A percentile compares a stretch with the other conserved stretches of the same genome.
phyloP scores from a whole-genome alignment of 345 rosid genomes.

The Populus deltoides region DNA sequence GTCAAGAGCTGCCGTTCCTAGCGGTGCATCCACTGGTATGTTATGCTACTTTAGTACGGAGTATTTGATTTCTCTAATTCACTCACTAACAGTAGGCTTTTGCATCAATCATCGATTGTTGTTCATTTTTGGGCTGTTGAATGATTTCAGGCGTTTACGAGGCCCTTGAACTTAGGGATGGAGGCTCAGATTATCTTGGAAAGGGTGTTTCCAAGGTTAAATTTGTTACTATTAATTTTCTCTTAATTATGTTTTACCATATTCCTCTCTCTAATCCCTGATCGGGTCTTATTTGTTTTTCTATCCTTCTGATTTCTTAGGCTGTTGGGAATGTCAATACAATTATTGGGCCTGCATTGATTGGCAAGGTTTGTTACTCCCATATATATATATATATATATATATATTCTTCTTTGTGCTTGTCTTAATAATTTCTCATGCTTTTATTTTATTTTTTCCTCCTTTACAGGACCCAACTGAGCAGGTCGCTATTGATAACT shows the following conservation, averaged over 20 bases:
- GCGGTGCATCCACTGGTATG: constrained; percentile 72
- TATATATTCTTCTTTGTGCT: neutral
- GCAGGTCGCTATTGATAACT: constrained; percentile 50
- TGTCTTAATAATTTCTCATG: neutral
- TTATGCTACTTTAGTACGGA: neutral
- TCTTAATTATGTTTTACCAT: neutral
- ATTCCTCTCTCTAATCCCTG: neutral
- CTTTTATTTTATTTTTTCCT: neutral
- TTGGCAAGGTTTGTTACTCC: constrained; percentile 51
- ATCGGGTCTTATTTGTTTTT: neutral
- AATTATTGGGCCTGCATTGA: constrained; percentile 59
- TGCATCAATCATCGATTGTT: neutral
- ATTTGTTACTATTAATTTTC: neutral
- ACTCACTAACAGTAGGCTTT: no score
- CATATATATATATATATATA: rapidly evolving
- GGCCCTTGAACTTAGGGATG: constrained; percentile 65
- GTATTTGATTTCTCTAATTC: neutral
- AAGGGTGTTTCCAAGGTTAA: constrained; percentile 66
- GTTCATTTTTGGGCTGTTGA: neutral
- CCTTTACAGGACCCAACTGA: constrained; percentile 51
- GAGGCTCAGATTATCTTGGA: constrained; percentile 66
- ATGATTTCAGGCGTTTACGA: constrained; percentile 49
- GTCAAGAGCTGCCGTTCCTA: constrained; percentile 69
- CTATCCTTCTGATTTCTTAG: constrained; percentile 23
- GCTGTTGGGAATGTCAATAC: constrained; percentile 60